phyloP scores from a whole-genome alignment of 1,284 basidiomycete genomes.

The Grifola frondosa region DNA sequence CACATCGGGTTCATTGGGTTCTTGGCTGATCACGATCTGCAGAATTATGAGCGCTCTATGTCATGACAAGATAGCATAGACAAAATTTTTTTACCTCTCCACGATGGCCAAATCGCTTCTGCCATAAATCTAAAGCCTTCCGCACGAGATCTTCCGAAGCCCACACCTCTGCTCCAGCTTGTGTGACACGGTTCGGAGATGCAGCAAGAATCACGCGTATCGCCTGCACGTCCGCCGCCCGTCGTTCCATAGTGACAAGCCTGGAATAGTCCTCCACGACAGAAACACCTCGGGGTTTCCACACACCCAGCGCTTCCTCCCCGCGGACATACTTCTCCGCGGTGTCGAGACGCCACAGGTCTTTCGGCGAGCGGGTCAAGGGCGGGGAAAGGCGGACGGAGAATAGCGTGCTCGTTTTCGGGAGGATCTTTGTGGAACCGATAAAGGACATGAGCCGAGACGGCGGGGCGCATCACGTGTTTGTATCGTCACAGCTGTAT shows the following conservation, averaged over 20 bases:
- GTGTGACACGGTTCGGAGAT: conserved; percentile 47
- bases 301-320: conserved; percentile 79
- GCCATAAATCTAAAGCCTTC: conserved; percentile 77
- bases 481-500: conserved; percentile 85
- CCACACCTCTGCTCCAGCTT: conserved; percentile 61
- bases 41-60: conserved; percentile 5
- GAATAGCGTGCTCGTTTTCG: conserved; percentile 82
- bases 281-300: conserved; percentile 87
- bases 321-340: conserved; percentile 91
- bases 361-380: conserved; percentile 81
- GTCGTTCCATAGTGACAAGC: conserved; percentile 66
- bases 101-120: conserved; percentile 74
- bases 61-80: conserved; percentile 14
- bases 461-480: conserved; percentile 82
- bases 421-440: conserved; percentile 69
- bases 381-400: conserved; percentile 80
- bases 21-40: conserved; percentile 77
- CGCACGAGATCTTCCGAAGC: conserved; percentile 59
- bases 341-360: conserved; percentile 94
- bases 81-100: conserved; percentile 56
- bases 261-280: conserved; percentile 84
- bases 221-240: conserved; percentile 87
- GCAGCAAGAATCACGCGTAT: conserved; percentile 74
- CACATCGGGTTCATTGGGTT: conserved; percentile 53
- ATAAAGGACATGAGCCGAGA: conserved; percentile 77